A percentile compares a stretch with the other conserved stretches of the same genome.
Evolutionary conservation across 495 filamentous ascomycete species (phyloP).

Genomic region (Penicillium cataractarum): DNA sequence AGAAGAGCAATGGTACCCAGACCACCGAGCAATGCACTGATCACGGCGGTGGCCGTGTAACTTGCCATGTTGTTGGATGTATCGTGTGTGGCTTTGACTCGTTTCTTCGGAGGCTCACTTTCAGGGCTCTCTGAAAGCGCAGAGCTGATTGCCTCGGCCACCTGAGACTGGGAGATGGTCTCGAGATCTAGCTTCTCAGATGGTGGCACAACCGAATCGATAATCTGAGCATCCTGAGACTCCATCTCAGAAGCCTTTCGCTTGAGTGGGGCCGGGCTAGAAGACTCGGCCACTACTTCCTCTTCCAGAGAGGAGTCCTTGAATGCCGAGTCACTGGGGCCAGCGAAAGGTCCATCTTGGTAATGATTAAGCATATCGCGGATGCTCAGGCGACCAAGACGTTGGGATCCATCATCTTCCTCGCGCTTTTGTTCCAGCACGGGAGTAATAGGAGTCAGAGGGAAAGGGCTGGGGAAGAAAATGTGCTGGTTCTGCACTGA

Average conservation of each 20-base stretch:
- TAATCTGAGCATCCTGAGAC: constrained; percentile 14
- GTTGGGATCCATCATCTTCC: background rate
- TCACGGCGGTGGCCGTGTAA: constrained; percentile 48
- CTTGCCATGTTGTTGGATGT: constrained; percentile 31
- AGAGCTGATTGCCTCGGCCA: constrained; percentile 23
- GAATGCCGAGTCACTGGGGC: background rate
- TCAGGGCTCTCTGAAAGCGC: constrained; percentile 21
- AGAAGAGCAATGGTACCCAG: constrained; percentile 54
- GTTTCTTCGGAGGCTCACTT: constrained; percentile 36
- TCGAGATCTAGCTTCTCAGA: constrained; percentile 35
- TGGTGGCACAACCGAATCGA: constrained; percentile 8
- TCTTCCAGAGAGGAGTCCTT: constrained; percentile 1
- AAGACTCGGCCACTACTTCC: background rate
- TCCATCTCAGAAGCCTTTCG: constrained; percentile 43
- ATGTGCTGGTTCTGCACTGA: background rate
- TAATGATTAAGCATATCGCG: constrained; percentile 5
- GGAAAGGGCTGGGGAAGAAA: constrained; percentile 12
- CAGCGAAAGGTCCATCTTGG: constrained; percentile 21
- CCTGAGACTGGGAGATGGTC: constrained; percentile 15
- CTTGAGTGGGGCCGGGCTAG: constrained; percentile 27
- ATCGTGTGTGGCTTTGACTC: constrained; percentile 30
- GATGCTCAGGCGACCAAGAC: constrained; percentile 7
- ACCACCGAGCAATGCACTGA: constrained; percentile 51
- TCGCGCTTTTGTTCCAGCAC: constrained; percentile 6
- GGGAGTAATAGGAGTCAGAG: constrained; percentile 11